Evolutionary conservation across 2,329 filamentous ascomycete genomes (phyloP), one percentile per base, ranked within the genome.

Genomic region (Raffaelea arxii): DNA sequence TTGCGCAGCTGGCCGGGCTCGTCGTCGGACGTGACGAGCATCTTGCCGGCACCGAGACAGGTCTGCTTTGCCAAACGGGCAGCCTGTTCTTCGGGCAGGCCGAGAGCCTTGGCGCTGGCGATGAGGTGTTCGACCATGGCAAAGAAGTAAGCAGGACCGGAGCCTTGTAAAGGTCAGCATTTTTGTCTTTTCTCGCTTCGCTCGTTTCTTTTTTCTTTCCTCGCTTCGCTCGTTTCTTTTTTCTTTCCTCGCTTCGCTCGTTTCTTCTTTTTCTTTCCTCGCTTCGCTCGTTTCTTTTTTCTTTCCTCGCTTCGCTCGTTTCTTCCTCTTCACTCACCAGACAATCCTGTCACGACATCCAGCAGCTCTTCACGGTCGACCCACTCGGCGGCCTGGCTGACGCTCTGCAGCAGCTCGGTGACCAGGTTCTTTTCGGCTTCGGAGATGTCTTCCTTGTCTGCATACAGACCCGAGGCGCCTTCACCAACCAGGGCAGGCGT

Each of bases 101-200:
- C 71, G 2, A 72, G 59, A n/a, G 59, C 57, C 9, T 60, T 62
- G 12, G 64, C 71, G 49, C 65, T 67, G 44, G 66, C 56, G 45
- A 71, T 67, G 40, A 74, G 59, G 56, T 74, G 70, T 54, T 74
- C 71, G 6, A 74, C 71, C 58, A 74, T 64, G 53, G 69, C 69
- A 55, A 74, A 74, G 60, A 74, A 74, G 59, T 74, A 74, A 1
- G 71, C 71, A 0, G 71, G 71, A 2, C 71, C 71, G 18, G 69
- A 72, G 22, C 71, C 70, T 72, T 42, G 14, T 14, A n/a, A n/a
- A n/a, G n/a, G n/a, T n/a, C n/a, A n/a, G n/a, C n/a, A n/a, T n/a
- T n/a, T n/a, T n/a, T n/a, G n/a, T n/a, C n/a, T n/a, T n/a, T n/a
- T n/a, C n/a, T n/a, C n/a, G n/a, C n/a, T n/a, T n/a, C n/a, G n/a